Evolutionary conservation across 345 rosid genomes (phyloP), one percentile per base, ranked within the genome.

Genomic region (Dovyalis caffra): DNA sequence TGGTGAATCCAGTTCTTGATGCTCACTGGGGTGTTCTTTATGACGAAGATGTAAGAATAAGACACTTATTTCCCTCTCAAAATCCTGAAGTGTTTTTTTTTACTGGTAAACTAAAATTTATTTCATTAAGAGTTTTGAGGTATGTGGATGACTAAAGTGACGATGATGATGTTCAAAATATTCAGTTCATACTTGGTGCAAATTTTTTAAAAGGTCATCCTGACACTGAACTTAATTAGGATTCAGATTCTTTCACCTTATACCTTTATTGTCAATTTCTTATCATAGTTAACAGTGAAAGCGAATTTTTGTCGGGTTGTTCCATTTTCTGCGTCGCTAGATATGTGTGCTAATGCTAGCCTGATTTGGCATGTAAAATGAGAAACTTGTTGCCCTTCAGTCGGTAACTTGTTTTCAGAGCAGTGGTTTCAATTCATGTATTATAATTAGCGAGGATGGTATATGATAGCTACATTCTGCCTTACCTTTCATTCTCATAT

Each of bases 21-120:
- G 93, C 98, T 72, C 94, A 92, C 33, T 94, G 97, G 98, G 98
- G 98, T 33, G 85, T 87, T 77, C 97, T 92, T 72, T 80, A 83
- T 64, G 94, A 89, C 1, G 95, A 88, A 81, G 97, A 94, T 85
- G 98, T 92, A 88, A 88, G 93, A 77, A 56, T 4, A 18, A 40
- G 47, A 51, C 37, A 53, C 35, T 57, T 6, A 12, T 51, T 26
- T 72, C n/a, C 37, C 35, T 29, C 4, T 20, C 40, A 16, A 64
- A 64, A 14, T n/a, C 47, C 47, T 8, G 23, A 15, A 1, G 1
- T 16, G 20, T 33, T 33, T 7, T 64, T 33, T 33, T 33, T 28
- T 5, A 16, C 26, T 16, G 3, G 21, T 68, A 29, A 28, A 29
- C 35, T 18, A 6, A 53, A 9, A 53, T n/a, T 53, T 53, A 29